Evolutionary conservation across 2,329 filamentous ascomycete species (phyloP).

Genomic region (Fusarium praegraminearum): DNA sequence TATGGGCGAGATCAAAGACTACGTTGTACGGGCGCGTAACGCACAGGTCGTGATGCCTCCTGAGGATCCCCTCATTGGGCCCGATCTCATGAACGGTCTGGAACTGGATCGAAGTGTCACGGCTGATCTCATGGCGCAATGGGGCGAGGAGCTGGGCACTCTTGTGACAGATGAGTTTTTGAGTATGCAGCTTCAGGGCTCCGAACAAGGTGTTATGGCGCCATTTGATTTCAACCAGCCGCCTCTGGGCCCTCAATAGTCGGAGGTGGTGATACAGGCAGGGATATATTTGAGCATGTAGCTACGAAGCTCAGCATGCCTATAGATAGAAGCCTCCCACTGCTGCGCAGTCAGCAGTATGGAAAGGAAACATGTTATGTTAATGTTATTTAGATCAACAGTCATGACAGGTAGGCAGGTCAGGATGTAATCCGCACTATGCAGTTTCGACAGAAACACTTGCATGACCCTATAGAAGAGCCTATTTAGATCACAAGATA

Average conservation of each 20-base stretch:
- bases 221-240: conserved; percentile 51
- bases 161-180: conserved; percentile 53
- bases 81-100: conserved; percentile 52
- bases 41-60: conserved; percentile 50
- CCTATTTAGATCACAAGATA: background rate
- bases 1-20: conserved; percentile 57
- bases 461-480: background rate
- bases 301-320: background rate
- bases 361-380: background rate
- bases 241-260: conserved; percentile 24
- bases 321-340: background rate
- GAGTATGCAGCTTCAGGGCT: conserved; percentile 50
- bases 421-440: background rate
- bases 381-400: background rate
- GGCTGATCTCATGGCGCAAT: conserved; percentile 47
- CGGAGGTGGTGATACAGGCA: background rate
- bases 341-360: background rate
- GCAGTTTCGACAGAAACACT: background rate
- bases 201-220: conserved; percentile 43
- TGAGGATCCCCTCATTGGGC: conserved; percentile 50
- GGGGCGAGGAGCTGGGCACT: conserved; percentile 51
- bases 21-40: conserved; percentile 49
- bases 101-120: conserved; percentile 45
- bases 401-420: background rate
- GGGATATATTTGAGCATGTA: background rate